A percentile compares a stretch with the other conserved stretches of the same genome.
These are phyloP conservation scores for Gynochthodes officinalis DNA, from an alignment of 257 asterid species.

Conservation along the genomic window DNA sequence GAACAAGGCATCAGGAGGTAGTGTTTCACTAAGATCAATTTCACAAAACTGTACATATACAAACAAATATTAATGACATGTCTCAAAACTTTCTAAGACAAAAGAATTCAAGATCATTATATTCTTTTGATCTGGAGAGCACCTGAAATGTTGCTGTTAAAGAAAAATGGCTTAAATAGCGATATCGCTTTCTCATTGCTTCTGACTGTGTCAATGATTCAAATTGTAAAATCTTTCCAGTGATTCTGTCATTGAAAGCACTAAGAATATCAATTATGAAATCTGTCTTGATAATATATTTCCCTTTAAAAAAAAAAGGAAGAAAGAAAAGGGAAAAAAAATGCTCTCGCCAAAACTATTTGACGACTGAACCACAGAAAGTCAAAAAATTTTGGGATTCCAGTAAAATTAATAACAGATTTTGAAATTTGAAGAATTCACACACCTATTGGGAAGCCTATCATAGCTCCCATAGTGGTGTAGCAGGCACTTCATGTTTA, in stretches of 20 bases:
- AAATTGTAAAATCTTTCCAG: constrained; percentile 79
- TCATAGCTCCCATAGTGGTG: constrained; percentile 77
- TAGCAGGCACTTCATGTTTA: constrained; percentile 89
- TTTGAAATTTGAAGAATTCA: not conserved
- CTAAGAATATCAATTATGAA: not conserved
- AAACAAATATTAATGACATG: constrained; percentile 10
- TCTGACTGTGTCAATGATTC: constrained; percentile 88
- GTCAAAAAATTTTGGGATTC: constrained; percentile 2
- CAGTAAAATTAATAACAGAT: not conserved
- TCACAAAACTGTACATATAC: constrained; percentile 72
- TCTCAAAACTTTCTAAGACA: not conserved
- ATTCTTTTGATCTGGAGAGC: not conserved
- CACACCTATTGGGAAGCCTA: constrained; percentile 79
- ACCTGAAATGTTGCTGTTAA: constrained; percentile 93
- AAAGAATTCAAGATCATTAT: not conserved
- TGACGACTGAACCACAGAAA: not conserved
- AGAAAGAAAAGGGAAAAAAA: too few relatives aligned
- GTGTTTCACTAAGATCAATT: constrained; percentile 53
- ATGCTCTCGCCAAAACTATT: not conserved
- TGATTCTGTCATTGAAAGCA: constrained; percentile 49
- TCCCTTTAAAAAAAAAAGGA: not conserved
- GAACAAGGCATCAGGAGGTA: constrained; percentile 75
- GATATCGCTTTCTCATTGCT: constrained; percentile 81
- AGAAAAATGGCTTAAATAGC: constrained; percentile 91
- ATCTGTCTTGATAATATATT: not conserved